Evolutionary conservation across 2,329 filamentous ascomycete genomes (phyloP).

Genomic region (Paradendryphiella salina): DNA sequence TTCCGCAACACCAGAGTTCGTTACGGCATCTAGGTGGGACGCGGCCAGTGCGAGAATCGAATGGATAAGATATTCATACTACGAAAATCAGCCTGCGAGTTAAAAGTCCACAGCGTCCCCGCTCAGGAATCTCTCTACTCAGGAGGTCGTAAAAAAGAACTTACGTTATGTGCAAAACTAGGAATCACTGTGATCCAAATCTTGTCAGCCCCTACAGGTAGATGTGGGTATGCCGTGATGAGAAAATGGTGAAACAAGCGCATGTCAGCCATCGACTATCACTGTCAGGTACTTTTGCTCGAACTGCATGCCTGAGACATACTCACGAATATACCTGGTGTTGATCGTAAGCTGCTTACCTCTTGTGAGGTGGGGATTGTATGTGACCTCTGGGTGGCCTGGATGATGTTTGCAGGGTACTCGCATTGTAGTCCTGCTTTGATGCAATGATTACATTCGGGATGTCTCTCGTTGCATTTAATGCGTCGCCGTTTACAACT

Average conservation of each 20-base stretch:
- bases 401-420: slow-evolving; percentile 57
- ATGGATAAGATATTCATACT: slow-evolving; percentile 71
- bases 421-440: slow-evolving; percentile 66
- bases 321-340: slow-evolving; percentile 42
- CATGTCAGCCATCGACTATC: slow-evolving; percentile 60
- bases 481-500: slow-evolving; percentile 69
- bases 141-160: slow-evolving; percentile 22
- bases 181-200: slow-evolving; percentile 70
- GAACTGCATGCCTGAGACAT: slow-evolving; percentile 5
- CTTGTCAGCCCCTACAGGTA: slow-evolving; percentile 66
- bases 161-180: slow-evolving; percentile 66
- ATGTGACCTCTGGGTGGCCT: slow-evolving; percentile 29
- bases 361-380: slow-evolving; percentile 33
- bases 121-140: background rate
- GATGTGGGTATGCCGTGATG: slow-evolving; percentile 63
- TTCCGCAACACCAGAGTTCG: slow-evolving; percentile 55
- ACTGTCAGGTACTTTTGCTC: slow-evolving; percentile 17
- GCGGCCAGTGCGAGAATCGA: slow-evolving; percentile 69
- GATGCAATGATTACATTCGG: slow-evolving; percentile 64
- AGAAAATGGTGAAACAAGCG: slow-evolving; percentile 70
- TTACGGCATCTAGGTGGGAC: slow-evolving; percentile 62
- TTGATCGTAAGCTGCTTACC: slow-evolving; percentile 36
- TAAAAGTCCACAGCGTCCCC: too few species aligned
- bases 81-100: slow-evolving; percentile 14
- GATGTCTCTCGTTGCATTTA: slow-evolving; percentile 70